Conservation (phyloP, 2,329 filamentous ascomycete species). For the Hymenoscyphus fraxineus region DNA sequence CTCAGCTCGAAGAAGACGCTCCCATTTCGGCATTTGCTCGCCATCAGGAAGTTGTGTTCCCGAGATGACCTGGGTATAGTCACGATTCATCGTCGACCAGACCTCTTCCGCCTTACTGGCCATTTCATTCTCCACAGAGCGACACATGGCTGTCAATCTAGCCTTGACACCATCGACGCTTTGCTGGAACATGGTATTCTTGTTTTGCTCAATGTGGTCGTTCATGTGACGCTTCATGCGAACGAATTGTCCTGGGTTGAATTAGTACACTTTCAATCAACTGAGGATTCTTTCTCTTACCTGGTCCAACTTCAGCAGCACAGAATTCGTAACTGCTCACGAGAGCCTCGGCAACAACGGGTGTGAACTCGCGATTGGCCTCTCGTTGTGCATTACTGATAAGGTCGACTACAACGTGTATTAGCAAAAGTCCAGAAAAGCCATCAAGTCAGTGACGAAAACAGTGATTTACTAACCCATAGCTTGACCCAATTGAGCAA, state of each 20-base stretch:
- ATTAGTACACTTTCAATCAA: background rate
- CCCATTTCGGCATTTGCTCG: slow-evolving; percentile 30
- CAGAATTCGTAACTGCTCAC: slow-evolving; percentile 44
- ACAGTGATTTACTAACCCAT: slow-evolving; percentile 23
- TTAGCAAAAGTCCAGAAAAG: background rate
- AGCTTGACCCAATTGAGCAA: slow-evolving; percentile 37
- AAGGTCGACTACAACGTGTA: slow-evolving; percentile 16
- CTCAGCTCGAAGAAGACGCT: slow-evolving; percentile 30
- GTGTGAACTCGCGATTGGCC: slow-evolving; percentile 51
- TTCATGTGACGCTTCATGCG: slow-evolving; percentile 52
- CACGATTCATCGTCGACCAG: slow-evolving; percentile 32
- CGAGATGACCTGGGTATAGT: slow-evolving; percentile 34
- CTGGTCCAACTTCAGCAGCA: slow-evolving; percentile 37
- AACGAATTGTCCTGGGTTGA: slow-evolving; percentile 40
- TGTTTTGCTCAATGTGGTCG: slow-evolving; percentile 39
- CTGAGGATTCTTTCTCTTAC: slow-evolving; percentile 24
- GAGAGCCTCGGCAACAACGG: slow-evolving; percentile 46
- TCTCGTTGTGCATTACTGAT: slow-evolving; percentile 48
- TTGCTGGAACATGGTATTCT: slow-evolving; percentile 47
- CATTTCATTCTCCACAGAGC: slow-evolving; percentile 27
- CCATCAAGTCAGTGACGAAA: background rate
- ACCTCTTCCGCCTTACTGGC: slow-evolving; percentile 32
- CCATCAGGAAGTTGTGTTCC: slow-evolving; percentile 25
- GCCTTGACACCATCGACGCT: slow-evolving; percentile 41
- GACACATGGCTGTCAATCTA: slow-evolving; percentile 39